Percentiles rank a stretch among this genome's conserved stretches.
Conservation (phyloP, 208 protist genomes). For the Wallacemonas collosoma region DNA sequence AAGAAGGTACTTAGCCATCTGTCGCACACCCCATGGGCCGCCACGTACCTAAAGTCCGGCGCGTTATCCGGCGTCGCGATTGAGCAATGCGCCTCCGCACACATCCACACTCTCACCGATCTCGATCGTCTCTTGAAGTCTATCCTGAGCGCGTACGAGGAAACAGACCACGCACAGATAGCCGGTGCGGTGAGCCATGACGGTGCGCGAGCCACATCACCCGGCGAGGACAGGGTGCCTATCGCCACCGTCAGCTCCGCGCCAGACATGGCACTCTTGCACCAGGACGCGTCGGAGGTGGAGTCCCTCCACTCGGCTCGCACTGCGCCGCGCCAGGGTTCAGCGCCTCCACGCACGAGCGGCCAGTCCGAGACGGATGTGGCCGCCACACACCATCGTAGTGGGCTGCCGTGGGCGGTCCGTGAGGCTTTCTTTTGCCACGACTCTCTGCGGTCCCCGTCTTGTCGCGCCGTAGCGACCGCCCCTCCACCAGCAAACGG, state of each 20-base stretch:
- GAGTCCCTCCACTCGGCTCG: not conserved
- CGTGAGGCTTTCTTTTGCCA: conserved; percentile 8
- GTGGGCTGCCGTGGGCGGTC: not conserved
- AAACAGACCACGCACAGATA: not conserved
- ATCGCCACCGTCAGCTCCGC: too few species aligned
- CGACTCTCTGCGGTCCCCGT: not conserved
- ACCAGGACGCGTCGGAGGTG: not conserved
- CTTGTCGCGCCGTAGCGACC: too few species aligned
- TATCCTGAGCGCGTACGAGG: conserved; percentile 12
- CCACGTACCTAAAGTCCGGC: conserved; percentile 29
- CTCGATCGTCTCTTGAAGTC: conserved; percentile 30
- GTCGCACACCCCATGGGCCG: conserved; percentile 46
- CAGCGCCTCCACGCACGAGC: not conserved
- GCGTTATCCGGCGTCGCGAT: conserved; percentile 32
- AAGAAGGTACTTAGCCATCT: conserved; percentile 40
- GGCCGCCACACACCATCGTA: not conserved
- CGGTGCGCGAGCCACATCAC: not conserved
- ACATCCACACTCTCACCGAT: conserved; percentile 36
- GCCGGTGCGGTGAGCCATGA: not conserved
- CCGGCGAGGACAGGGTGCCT: too few species aligned
- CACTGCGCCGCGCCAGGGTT: not conserved
- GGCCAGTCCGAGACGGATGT: not conserved
- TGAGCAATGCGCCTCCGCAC: conserved; percentile 29
- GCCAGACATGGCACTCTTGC: too few species aligned
- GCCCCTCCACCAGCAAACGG: too few species aligned